These are phyloP conservation scores for Paraphaeosphaeria minitans DNA, from an alignment of 2,329 filamentous ascomycete species.

Conservation along the genomic window DNA sequence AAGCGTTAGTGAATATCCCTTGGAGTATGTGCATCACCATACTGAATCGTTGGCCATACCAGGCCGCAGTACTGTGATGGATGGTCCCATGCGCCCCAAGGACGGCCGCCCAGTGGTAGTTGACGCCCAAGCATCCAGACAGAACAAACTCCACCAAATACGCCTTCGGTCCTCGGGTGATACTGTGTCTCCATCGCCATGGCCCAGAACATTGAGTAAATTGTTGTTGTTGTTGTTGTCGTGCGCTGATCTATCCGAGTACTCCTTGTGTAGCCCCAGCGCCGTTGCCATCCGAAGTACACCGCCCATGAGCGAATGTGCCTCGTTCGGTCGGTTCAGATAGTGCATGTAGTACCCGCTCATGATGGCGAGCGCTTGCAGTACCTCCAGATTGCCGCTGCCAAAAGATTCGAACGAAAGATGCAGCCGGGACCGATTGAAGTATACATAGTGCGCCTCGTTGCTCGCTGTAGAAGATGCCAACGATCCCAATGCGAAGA, in stretches of 20 bases:
- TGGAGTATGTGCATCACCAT: conserved; percentile 9
- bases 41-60: conserved; percentile 42
- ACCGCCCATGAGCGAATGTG: conserved; percentile 73
- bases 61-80: conserved; percentile 46
- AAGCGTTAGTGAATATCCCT: neutral
- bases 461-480: conserved; percentile 67
- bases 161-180: conserved; percentile 48
- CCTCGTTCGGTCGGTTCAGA: conserved; percentile 77
- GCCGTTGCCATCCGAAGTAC: conserved; percentile 76
- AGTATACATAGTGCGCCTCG: conserved; percentile 71
- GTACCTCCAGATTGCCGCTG: conserved; percentile 72
- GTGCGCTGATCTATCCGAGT: conserved; percentile 41
- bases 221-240: conserved; percentile 19
- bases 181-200: conserved; percentile 40
- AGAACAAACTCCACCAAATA: conserved; percentile 54
- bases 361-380: conserved; percentile 73
- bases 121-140: conserved; percentile 51
- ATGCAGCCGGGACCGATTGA: conserved; percentile 69
- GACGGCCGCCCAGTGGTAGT: conserved; percentile 52
- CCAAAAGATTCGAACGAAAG: conserved; percentile 70
- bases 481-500: conserved; percentile 76
- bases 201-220: conserved; percentile 25
- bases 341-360: conserved; percentile 81
- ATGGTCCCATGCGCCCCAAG: conserved; percentile 45
- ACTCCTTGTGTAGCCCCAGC: conserved; percentile 72